These are phyloP conservation scores for Jackrogersella minutella DNA, from an alignment of 495 filamentous ascomycete genomes.

Conservation along the genomic window DNA sequence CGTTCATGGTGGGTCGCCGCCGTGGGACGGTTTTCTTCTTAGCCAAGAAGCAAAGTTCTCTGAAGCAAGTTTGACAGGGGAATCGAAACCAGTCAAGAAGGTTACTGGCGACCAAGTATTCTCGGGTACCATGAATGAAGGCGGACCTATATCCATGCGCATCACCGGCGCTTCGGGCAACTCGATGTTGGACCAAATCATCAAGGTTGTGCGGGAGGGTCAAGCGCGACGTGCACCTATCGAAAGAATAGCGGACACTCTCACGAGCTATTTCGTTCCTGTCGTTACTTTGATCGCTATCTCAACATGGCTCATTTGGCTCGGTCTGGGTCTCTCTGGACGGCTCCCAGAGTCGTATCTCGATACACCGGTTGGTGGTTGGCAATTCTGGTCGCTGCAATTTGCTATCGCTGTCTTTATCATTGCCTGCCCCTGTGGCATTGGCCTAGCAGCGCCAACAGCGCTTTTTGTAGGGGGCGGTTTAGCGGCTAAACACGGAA, in stretches of 20 bases:
- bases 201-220: slow-evolving; percentile 8
- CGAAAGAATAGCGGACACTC: slow-evolving; percentile 1
- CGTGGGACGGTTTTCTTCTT: slow-evolving; percentile 1
- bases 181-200: slow-evolving; percentile 7
- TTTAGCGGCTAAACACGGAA: slow-evolving; percentile 3
- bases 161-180: slow-evolving; percentile 7
- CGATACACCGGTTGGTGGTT: slow-evolving; percentile 1
- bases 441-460: slow-evolving; percentile 7
- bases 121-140: slow-evolving; percentile 8
- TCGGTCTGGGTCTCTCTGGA: not conserved
- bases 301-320: slow-evolving; percentile 8
- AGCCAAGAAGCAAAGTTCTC: slow-evolving; percentile 3
- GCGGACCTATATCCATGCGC: slow-evolving; percentile 7
- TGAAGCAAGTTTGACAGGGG: not conserved
- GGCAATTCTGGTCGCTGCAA: slow-evolving; percentile 13
- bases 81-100: not conserved
- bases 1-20: not conserved
- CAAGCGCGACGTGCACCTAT: slow-evolving; percentile 6
- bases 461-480: slow-evolving; percentile 6
- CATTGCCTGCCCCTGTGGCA: slow-evolving; percentile 4
- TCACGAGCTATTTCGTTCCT: slow-evolving; percentile 5
- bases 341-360: not conserved
- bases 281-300: slow-evolving; percentile 7
- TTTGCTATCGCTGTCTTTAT: slow-evolving; percentile 7
- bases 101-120: not conserved